Evolutionary conservation across 1,284 basidiomycete genomes (phyloP).

Genomic region (Rhodotorula sp.): DNA sequence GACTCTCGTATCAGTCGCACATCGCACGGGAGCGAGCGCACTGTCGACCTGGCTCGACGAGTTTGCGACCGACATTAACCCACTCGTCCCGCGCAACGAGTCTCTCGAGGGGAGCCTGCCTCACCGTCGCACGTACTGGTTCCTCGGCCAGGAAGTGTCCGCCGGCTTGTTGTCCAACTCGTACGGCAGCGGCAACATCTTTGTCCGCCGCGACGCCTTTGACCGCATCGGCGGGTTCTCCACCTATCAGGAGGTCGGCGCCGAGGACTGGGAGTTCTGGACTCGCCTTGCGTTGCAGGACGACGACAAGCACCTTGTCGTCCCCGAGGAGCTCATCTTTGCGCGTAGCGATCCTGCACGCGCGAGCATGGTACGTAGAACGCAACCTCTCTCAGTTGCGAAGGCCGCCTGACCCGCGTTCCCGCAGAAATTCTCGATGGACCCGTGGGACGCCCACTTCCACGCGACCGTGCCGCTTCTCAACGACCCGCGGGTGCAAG

Average conservation of each 20-base stretch:
- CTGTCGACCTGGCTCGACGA: constrained; percentile 43
- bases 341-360: constrained; percentile 31
- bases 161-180: constrained; percentile 34
- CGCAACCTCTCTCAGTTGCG: too few species aligned
- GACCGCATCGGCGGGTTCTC: constrained; percentile 36
- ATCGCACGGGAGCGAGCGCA: constrained; percentile 15
- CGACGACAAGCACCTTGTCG: constrained; percentile 11
- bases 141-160: constrained; percentile 34
- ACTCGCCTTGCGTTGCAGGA: constrained; percentile 24
- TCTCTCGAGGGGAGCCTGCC: constrained; percentile 16
- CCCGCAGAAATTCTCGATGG: constrained; percentile 43
- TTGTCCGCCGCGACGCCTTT: constrained; percentile 29
- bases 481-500: constrained; percentile 34
- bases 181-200: constrained; percentile 42
- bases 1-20: constrained; percentile 30
- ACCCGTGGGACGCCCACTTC: constrained; percentile 38
- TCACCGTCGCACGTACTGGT: constrained; percentile 40
- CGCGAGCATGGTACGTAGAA: constrained; percentile 30
- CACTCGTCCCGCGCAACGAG: constrained; percentile 11
- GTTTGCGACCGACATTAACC: constrained; percentile 40
- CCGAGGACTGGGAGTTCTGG: constrained; percentile 42
- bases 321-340: constrained; percentile 39
- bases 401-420: not conserved
- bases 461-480: constrained; percentile 34
- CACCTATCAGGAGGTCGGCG: constrained; percentile 40